Percentiles rank a stretch among this genome's conserved stretches.
Conservation (phyloP, 1,139 yeast species). For the Yamadazyma kanchanaburiensis region DNA sequence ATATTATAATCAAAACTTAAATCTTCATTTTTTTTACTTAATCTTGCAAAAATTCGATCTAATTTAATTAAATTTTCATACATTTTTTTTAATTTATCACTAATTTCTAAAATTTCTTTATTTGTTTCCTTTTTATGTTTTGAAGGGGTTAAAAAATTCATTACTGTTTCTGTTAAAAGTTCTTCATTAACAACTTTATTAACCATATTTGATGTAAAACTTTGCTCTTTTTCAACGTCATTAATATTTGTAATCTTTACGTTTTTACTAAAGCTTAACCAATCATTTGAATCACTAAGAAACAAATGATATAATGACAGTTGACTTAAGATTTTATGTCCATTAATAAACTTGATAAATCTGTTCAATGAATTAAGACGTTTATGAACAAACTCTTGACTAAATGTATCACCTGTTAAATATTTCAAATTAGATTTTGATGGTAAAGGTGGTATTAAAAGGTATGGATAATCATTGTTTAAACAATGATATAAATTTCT, state of each 20-base stretch:
- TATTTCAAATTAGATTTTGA: slow-evolving; percentile 90
- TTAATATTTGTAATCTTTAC: slow-evolving; percentile 40
- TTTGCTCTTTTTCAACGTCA: slow-evolving; percentile 20
- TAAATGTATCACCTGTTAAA: slow-evolving; percentile 89
- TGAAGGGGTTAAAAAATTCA: slow-evolving; percentile 86
- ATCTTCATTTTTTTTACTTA: slow-evolving; percentile 70
- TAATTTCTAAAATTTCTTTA: slow-evolving; percentile 79
- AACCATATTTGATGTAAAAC: slow-evolving; percentile 25
- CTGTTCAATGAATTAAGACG: slow-evolving; percentile 81
- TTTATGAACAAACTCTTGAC: slow-evolving; percentile 74
- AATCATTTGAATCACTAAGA: slow-evolving; percentile 70
- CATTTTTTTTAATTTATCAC: slow-evolving; percentile 75
- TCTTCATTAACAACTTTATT: slow-evolving; percentile 54
- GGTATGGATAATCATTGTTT: slow-evolving; percentile 74
- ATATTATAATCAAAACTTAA: slow-evolving; percentile 70
- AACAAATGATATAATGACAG: slow-evolving; percentile 75
- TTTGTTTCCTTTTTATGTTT: slow-evolving; percentile 63
- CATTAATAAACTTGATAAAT: slow-evolving; percentile 67
- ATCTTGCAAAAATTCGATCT: slow-evolving; percentile 72
- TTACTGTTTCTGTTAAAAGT: slow-evolving; percentile 75
- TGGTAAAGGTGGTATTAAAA: slow-evolving; percentile 90
- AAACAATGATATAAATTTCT: slow-evolving; percentile 73
- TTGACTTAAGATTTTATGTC: slow-evolving; percentile 68
- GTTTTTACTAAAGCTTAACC: slow-evolving; percentile 76
- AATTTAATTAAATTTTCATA: slow-evolving; percentile 79